Evolutionary conservation across 306 rosid genomes (phyloP).

Genomic region (Oxytropis ochrocephala): DNA sequence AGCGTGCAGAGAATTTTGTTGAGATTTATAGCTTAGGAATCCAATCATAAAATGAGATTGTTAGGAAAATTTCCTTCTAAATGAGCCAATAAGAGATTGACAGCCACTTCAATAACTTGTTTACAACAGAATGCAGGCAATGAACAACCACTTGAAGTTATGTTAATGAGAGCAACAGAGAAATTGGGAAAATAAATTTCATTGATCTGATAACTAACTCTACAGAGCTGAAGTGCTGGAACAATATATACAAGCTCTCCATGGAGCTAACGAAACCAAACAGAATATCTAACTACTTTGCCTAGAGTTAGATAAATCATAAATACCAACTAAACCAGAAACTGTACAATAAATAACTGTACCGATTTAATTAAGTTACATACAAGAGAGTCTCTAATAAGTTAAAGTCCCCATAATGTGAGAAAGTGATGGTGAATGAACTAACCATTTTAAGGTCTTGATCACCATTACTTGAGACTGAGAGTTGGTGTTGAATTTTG

Average conservation of each 20-base stretch:
- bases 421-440: slow-evolving; percentile 17
- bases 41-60: not conserved
- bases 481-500: slow-evolving; percentile 37
- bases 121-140: not conserved
- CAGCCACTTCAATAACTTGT: not conserved
- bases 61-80: not conserved
- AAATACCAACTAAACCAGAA: no score
- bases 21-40: not conserved
- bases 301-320: no score
- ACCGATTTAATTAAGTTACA: no score
- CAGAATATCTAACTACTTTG: no score
- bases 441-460: slow-evolving; percentile 80
- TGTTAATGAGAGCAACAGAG: no score
- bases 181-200: no score
- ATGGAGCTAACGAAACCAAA: no score
- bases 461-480: slow-evolving; percentile 42
- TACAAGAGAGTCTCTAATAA: no score
- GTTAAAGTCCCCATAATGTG: not conserved
- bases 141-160: not conserved
- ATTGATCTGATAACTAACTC: no score
- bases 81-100: slow-evolving; percentile 1
- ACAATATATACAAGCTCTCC: no score
- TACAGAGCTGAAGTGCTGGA: no score
- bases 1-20: not conserved
- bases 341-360: no score